Conservation (phyloP, 208 protist genomes). For the Lotmaria passim region DNA sequence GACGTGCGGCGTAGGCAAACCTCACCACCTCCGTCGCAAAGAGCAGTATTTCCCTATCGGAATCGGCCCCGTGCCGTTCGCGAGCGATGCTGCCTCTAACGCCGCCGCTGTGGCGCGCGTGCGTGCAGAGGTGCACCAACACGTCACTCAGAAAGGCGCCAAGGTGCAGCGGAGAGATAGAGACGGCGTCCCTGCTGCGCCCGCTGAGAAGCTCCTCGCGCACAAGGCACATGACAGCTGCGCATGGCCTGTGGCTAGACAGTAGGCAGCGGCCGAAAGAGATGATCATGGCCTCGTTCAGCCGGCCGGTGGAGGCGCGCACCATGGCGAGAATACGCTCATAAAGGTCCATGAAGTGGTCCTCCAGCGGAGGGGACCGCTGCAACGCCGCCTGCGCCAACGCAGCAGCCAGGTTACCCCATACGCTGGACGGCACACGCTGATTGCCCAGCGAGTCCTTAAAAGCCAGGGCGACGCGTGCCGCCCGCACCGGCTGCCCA, state of each 20-base stretch:
- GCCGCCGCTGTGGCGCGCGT: slow-evolving; percentile 9
- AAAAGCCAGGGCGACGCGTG: slow-evolving; percentile 44
- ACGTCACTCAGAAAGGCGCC: slow-evolving; percentile 84
- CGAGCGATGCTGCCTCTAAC: background rate
- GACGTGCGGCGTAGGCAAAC: slow-evolving; percentile 56
- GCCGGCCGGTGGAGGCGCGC: slow-evolving; percentile 39
- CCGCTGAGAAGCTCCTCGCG: slow-evolving; percentile 69
- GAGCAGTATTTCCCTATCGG: slow-evolving; percentile 36
- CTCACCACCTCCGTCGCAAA: slow-evolving; percentile 73
- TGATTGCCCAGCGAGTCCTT: slow-evolving; percentile 30
- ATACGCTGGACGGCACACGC: slow-evolving; percentile 35
- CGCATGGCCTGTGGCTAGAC: slow-evolving; percentile 33
- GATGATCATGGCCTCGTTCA: slow-evolving; percentile 58
- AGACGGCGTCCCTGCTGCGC: slow-evolving; percentile 41
- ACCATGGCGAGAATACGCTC: slow-evolving; percentile 56
- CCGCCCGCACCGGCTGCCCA: slow-evolving; percentile 37
- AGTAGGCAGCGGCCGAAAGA: slow-evolving; percentile 76
- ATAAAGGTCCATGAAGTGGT: slow-evolving; percentile 71
- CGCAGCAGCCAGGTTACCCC: slow-evolving; percentile 39
- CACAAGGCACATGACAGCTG: slow-evolving; percentile 58
- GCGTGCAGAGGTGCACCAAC: slow-evolving; percentile 52
- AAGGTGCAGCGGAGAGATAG: slow-evolving; percentile 39
- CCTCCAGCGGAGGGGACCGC: slow-evolving; percentile 45
- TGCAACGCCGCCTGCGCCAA: slow-evolving; percentile 54
- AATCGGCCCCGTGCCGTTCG: background rate